phyloP scores from a whole-genome alignment of 768 basidiomycete species.

The Tylopilus intermedius region DNA sequence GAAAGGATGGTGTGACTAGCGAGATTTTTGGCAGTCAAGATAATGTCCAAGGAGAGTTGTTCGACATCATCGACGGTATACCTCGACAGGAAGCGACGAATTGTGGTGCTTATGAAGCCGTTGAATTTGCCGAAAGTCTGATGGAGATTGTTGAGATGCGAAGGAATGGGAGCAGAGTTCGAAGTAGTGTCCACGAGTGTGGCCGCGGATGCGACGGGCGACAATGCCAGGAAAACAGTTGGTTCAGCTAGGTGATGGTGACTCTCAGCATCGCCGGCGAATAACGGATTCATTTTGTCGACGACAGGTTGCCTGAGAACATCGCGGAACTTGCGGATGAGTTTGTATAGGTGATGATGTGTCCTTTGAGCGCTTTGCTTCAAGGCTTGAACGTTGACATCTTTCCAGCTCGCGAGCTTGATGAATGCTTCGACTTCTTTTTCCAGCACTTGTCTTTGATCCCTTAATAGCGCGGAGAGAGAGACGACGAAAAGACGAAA shows the following conservation, averaged over 20 bases:
- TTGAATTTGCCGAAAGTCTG: constrained; percentile 50
- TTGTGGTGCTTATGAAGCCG: constrained; percentile 37
- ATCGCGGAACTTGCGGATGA: constrained; percentile 88
- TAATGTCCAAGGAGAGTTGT: constrained; percentile 56
- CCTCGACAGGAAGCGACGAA: constrained; percentile 40
- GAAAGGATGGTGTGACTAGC: constrained; percentile 41
- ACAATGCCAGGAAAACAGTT: neutral
- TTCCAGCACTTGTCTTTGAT: constrained; percentile 61
- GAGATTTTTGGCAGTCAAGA: constrained; percentile 56
- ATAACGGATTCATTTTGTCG: constrained; percentile 35
- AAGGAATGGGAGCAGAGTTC: constrained; percentile 11
- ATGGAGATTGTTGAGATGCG: constrained; percentile 45
- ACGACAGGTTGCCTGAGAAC: constrained; percentile 69
- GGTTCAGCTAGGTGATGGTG: constrained; percentile 10
- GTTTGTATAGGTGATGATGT: constrained; percentile 87
- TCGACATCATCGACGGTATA: constrained; percentile 44
- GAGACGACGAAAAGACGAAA: constrained; percentile 56
- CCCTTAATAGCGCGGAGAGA: constrained; percentile 44
- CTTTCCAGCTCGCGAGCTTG: constrained; percentile 97
- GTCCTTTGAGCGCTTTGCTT: constrained; percentile 87
- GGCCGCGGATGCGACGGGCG: neutral
- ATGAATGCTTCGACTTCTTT: constrained; percentile 80
- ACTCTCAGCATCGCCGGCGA: constrained; percentile 36
- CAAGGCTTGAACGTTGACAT: constrained; percentile 90
- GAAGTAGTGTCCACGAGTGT: neutral